Conservation (phyloP, 805 yeast genomes). For the Kuraishia hungarica region DNA sequence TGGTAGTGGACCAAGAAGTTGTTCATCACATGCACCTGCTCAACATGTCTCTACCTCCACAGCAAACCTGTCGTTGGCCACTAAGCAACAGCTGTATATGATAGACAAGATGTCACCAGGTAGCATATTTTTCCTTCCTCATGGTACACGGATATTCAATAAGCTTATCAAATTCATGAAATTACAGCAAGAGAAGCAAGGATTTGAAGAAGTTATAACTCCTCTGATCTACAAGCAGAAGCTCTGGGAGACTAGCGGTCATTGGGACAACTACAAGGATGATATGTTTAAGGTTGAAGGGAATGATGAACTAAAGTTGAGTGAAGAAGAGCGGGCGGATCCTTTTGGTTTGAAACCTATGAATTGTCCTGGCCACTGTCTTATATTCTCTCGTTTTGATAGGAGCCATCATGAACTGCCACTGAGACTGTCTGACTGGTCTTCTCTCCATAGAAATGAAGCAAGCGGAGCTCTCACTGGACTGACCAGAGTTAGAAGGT, state of each 20-base stretch:
- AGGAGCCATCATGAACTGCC: slow-evolving; percentile 86
- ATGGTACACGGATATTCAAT: slow-evolving; percentile 83
- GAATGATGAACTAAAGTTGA: slow-evolving; percentile 26
- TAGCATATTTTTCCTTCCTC: slow-evolving; percentile 84
- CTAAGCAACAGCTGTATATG: slow-evolving; percentile 66
- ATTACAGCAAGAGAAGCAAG: slow-evolving; percentile 68
- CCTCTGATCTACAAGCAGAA: slow-evolving; percentile 80
- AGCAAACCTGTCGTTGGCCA: slow-evolving; percentile 36
- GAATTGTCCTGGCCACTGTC: slow-evolving; percentile 95
- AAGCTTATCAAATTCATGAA: slow-evolving; percentile 77
- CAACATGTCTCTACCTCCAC: slow-evolving; percentile 19
- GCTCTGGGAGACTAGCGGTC: slow-evolving; percentile 89
- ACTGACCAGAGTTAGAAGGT: slow-evolving; percentile 83
- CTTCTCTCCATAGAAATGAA: slow-evolving; percentile 90
- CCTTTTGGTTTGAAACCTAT: slow-evolving; percentile 83
- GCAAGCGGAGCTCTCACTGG: slow-evolving; percentile 93
- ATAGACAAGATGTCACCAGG: slow-evolving; percentile 86
- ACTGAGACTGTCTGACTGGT: slow-evolving; percentile 76
- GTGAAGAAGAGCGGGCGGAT: slow-evolving; percentile 6
- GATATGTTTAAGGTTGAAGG: slow-evolving; percentile 91
- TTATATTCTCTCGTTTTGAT: slow-evolving; percentile 66
- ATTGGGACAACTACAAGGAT: slow-evolving; percentile 89
- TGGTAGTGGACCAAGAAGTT: neutral
- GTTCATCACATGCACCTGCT: neutral
- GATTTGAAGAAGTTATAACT: slow-evolving; percentile 87